Evolutionary conservation across 805 yeast genomes (phyloP).

Genomic region (Starmerella cellae): DNA sequence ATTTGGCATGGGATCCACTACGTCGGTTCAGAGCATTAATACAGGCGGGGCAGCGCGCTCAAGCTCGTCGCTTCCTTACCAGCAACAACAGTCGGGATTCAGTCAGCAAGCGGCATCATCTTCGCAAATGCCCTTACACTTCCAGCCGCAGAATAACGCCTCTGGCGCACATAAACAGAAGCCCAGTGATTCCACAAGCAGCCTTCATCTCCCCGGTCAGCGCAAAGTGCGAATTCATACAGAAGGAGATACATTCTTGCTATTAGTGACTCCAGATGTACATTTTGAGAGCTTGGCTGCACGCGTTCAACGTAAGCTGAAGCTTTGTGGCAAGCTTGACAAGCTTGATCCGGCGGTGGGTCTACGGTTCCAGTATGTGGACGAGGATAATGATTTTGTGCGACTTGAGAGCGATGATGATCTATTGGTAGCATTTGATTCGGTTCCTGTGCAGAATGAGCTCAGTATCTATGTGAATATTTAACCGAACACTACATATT

Average conservation of each 20-base stretch:
- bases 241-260: constrained; percentile 39
- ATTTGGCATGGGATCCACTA: background rate
- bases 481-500: background rate
- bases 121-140: background rate
- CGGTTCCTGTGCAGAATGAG: constrained; percentile 14
- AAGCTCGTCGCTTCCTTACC: background rate
- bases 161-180: background rate
- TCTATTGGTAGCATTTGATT: constrained; percentile 65
- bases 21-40: background rate
- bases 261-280: constrained; percentile 45
- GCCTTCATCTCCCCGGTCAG: constrained; percentile 12
- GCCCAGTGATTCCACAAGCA: constrained; percentile 9
- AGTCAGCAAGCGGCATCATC: background rate
- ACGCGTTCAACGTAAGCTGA: constrained; percentile 45
- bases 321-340: constrained; percentile 36
- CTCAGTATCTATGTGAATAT: constrained; percentile 12
- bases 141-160: background rate
- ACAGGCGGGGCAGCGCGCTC: constrained; percentile 1
- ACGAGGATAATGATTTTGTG: constrained; percentile 92
- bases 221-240: constrained; percentile 28
- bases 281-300: constrained; percentile 40
- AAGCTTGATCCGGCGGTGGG: constrained; percentile 25
- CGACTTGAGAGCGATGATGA: constrained; percentile 77
- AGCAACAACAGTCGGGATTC: background rate
- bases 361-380: constrained; percentile 61